These are phyloP conservation scores for Jaenimonas drosophilae DNA, from an alignment of 208 protist species.

Conservation along the genomic window DNA sequence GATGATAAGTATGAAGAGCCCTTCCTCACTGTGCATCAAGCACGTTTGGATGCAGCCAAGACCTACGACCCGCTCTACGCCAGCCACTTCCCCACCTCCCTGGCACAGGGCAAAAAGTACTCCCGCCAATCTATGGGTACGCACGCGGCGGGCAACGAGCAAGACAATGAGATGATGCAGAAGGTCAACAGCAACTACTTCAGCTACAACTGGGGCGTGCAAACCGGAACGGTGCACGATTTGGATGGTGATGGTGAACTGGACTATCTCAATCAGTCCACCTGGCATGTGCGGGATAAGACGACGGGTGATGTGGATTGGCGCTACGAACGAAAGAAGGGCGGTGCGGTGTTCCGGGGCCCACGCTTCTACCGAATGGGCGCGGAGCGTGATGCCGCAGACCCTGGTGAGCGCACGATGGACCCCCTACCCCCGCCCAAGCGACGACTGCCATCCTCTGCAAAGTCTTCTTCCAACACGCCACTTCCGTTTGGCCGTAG, in stretches of 20 bases:
- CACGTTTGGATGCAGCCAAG: slow-evolving; percentile 61
- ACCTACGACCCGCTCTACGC: slow-evolving; percentile 60
- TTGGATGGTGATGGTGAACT: slow-evolving; percentile 61
- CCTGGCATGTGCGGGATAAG: slow-evolving; percentile 68
- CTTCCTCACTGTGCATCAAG: slow-evolving; percentile 68
- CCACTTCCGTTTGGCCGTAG: too few species aligned
- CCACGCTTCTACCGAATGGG: slow-evolving; percentile 69
- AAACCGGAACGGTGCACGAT: slow-evolving; percentile 43
- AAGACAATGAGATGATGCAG: slow-evolving; percentile 60
- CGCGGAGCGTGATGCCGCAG: slow-evolving; percentile 33
- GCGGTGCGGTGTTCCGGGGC: slow-evolving; percentile 59
- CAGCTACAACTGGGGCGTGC: slow-evolving; percentile 56
- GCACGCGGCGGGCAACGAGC: slow-evolving; percentile 56
- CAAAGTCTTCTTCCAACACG: too few species aligned
- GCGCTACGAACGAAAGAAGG: slow-evolving; percentile 70
- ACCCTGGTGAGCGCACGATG: slow-evolving; percentile 31
- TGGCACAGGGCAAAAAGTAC: slow-evolving; percentile 73
- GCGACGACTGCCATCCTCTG: too few species aligned
- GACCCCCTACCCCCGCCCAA: slow-evolving; percentile 32
- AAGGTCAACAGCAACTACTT: slow-evolving; percentile 11
- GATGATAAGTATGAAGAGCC: slow-evolving; percentile 71
- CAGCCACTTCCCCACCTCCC: slow-evolving; percentile 25
- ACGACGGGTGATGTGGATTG: slow-evolving; percentile 80
- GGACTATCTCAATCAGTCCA: slow-evolving; percentile 56
- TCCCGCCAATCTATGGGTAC: slow-evolving; percentile 42